phyloP scores from a whole-genome alignment of 441 rosid genomes.

The Omphalea diandra region DNA sequence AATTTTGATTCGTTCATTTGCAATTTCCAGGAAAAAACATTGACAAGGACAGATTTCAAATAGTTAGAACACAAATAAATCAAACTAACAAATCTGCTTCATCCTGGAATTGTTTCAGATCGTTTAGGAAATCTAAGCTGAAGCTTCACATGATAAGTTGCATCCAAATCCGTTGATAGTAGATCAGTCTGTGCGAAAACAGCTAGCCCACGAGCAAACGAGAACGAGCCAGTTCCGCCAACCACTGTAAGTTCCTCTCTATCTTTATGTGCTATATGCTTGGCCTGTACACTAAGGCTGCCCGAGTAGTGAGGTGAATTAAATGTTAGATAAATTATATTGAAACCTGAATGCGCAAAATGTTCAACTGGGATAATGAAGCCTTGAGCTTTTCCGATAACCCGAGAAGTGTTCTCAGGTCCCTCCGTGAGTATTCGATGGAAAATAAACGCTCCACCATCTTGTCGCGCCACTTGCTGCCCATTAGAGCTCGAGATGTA shows the following conservation, averaged over 20 bases:
- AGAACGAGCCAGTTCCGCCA: slow-evolving; percentile 83
- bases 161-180: slow-evolving; percentile 15
- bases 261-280: slow-evolving; percentile 34
- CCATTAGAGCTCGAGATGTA: slow-evolving; percentile 21
- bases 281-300: slow-evolving; percentile 64
- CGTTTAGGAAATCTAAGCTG: slow-evolving; percentile 53
- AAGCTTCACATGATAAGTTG: slow-evolving; percentile 66
- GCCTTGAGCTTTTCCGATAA: slow-evolving; percentile 75
- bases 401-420: slow-evolving; percentile 61
- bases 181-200: slow-evolving; percentile 34
- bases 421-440: slow-evolving; percentile 63
- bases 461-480: slow-evolving; percentile 14
- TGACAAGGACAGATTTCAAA: not conserved
- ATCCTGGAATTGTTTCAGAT: not conserved
- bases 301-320: slow-evolving; percentile 54
- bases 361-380: slow-evolving; percentile 61
- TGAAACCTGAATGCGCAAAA: slow-evolving; percentile 62
- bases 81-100: not conserved
- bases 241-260: slow-evolving; percentile 56
- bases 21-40: not conserved
- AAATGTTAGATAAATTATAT: slow-evolving; percentile 64
- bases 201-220: slow-evolving; percentile 76
- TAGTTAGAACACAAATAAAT: too few species aligned
- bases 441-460: slow-evolving; percentile 54
- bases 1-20: not conserved